Evolutionary conservation across 1,139 yeast species (phyloP).

Genomic region (Debaryomyces fabryi): DNA sequence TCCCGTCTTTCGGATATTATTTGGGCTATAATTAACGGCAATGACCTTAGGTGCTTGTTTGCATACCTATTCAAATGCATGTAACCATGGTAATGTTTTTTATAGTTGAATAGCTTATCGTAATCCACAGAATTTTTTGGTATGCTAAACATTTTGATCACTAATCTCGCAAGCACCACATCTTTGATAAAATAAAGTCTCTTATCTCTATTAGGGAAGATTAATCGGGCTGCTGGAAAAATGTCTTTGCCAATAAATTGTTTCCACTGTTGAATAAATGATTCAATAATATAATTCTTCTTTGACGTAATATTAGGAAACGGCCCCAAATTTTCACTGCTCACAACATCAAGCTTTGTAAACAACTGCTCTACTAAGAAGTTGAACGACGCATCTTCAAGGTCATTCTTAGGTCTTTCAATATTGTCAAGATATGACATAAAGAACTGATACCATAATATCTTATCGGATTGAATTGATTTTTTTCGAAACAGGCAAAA

Average conservation of each 20-base stretch:
- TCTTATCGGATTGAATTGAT: background rate
- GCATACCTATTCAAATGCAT: conserved; percentile 25
- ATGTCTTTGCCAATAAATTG: conserved; percentile 69
- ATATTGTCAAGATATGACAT: conserved; percentile 14
- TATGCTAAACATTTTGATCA: conserved; percentile 38
- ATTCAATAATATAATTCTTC: conserved; percentile 36
- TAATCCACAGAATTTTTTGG: conserved; percentile 41
- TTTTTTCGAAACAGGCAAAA: background rate
- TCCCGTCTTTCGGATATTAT: conserved; percentile 49
- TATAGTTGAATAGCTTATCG: conserved; percentile 42
- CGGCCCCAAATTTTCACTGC: conserved; percentile 27
- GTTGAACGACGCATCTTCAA: conserved; percentile 22
- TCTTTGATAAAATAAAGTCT: conserved; percentile 59
- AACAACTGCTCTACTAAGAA: conserved; percentile 37
- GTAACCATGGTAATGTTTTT: conserved; percentile 35
- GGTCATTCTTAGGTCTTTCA: conserved; percentile 25
- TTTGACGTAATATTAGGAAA: conserved; percentile 31
- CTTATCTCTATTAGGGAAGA: conserved; percentile 63
- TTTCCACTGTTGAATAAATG: conserved; percentile 64
- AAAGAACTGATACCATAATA: background rate
- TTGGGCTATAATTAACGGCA: conserved; percentile 47
- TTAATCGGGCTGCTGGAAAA: conserved; percentile 65
- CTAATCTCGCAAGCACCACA: conserved; percentile 46
- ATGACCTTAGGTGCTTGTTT: conserved; percentile 42
- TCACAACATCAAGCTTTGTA: conserved; percentile 35